phyloP scores from a whole-genome alignment of 2,329 filamentous ascomycete genomes.

The Penicillium sp. region DNA sequence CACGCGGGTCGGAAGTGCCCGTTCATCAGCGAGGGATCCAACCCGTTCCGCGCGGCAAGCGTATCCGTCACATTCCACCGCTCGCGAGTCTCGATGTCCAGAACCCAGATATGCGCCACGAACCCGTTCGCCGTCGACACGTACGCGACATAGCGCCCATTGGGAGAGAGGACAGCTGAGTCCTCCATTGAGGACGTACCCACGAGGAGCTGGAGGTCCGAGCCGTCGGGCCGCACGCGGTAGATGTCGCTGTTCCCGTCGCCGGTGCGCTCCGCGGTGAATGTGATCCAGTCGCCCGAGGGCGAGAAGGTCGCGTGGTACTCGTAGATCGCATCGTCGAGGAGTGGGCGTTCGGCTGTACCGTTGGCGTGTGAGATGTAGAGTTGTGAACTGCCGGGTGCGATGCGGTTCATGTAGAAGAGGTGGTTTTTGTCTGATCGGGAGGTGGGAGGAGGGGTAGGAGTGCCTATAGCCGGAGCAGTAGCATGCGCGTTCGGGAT shows the following conservation, averaged over 20 bases:
- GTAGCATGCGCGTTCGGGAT: too few species aligned
- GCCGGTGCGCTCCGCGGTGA: constrained; percentile 47
- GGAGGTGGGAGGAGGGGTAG: background rate
- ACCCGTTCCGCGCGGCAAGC: constrained; percentile 11
- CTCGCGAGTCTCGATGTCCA: constrained; percentile 40
- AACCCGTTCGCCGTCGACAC: constrained; percentile 45
- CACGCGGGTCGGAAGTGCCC: constrained; percentile 48
- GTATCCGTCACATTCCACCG: constrained; percentile 46
- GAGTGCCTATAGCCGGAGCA: too few species aligned
- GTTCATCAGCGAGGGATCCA: constrained; percentile 33
- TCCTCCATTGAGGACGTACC: constrained; percentile 46
- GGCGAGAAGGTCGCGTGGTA: constrained; percentile 48
- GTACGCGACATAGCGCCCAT: constrained; percentile 45
- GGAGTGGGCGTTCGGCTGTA: constrained; percentile 41
- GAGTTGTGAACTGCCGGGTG: constrained; percentile 30
- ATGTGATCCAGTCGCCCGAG: constrained; percentile 47
- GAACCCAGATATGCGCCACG: constrained; percentile 48
- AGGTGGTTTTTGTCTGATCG: constrained; percentile 26
- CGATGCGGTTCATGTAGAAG: constrained; percentile 45
- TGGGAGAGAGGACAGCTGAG: constrained; percentile 42
- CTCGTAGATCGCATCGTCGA: constrained; percentile 41
- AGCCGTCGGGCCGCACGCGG: constrained; percentile 42
- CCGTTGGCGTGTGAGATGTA: constrained; percentile 48
- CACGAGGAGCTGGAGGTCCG: constrained; percentile 40
- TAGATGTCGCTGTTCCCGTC: constrained; percentile 51